These are phyloP conservation scores for Populus tremula DNA, from an alignment of 345 rosid genomes.

Conservation along the genomic window DNA sequence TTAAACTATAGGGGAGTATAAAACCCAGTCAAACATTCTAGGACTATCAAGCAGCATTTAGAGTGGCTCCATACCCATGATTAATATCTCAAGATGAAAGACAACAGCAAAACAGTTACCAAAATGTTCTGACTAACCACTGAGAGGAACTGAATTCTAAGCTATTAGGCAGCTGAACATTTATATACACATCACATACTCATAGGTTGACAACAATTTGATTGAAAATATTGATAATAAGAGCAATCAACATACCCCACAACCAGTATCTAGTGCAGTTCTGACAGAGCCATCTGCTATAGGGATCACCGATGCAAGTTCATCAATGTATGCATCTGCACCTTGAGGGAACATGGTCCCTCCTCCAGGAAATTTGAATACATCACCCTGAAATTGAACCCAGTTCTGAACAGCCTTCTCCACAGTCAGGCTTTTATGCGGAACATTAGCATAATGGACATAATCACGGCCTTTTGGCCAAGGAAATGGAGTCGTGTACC, in stretches of 20 bases:
- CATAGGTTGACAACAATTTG: neutral
- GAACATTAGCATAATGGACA: slow-evolving; percentile 89
- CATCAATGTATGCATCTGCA: slow-evolving; percentile 91
- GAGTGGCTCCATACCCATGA: no score
- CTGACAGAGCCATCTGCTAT: slow-evolving; percentile 83
- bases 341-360: slow-evolving; percentile 99
- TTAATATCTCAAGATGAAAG: neutral
- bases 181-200: neutral
- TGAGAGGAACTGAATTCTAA: neutral
- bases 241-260: slow-evolving; percentile 65
- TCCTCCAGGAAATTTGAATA: slow-evolving; percentile 95
- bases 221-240: neutral
- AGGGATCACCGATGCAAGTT: slow-evolving; percentile 82
- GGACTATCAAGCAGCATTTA: neutral
- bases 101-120: neutral
- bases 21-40: neutral
- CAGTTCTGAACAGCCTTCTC: slow-evolving; percentile 92
- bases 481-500: slow-evolving; percentile 81
- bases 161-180: neutral
- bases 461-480: slow-evolving; percentile 98
- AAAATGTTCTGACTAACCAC: neutral
- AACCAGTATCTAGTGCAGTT: slow-evolving; percentile 95
- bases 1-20: neutral
- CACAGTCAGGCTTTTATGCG: slow-evolving; percentile 76
- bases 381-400: slow-evolving; percentile 87